Evolutionary conservation across 106 monocot species (phyloP), one percentile per base, ranked within the genome.

Genomic region (Dactylorhiza incarnata): DNA sequence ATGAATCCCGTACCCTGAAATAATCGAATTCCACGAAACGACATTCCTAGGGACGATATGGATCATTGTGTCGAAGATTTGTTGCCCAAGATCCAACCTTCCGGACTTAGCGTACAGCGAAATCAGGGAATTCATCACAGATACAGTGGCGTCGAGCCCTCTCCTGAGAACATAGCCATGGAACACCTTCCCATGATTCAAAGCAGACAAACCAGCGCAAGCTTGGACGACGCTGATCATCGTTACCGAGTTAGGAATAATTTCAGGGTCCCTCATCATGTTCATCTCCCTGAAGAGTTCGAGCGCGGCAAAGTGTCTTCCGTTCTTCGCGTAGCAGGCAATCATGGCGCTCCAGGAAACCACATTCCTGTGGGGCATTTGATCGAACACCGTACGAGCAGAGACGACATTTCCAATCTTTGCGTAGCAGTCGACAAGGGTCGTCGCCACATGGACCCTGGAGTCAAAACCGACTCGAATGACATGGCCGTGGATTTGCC

Each of bases 261-360:
- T 68, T 45, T 86, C 75, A 3, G 66, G 11, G 24, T 76, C 73
- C 8, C 74, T 78, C 16, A 5, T 11, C 45, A 49, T 59, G 81
- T 90, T 78, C 95, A 95, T 95, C 68, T 81, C 77, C 3, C 55
- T n/a, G 43, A 95, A 97, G 29, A 97, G 74, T 45, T 53, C 55
- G 75, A 97, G 45, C 0, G 91, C 94, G 72, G 84, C 84, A 17
- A 86, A 78, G 0, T 87, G 80, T 4, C 85, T 86, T 78, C 85
- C 89, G 43, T 83, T 89, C 72, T 80, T 89, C 7, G 89, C 89
- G 47, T 89, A 94, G 44, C 91, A 95, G 53, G 84, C 82, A 46
- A 97, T 88, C 86, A 97, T 94, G 24, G 97, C 91, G 53, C 89
- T 94, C 94, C 91, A 94, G 0, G 94, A 86, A 55, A 97, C 89